Conservation (phyloP, 2,329 filamentous ascomycete genomes). For the Beauveria medogensis region DNA sequence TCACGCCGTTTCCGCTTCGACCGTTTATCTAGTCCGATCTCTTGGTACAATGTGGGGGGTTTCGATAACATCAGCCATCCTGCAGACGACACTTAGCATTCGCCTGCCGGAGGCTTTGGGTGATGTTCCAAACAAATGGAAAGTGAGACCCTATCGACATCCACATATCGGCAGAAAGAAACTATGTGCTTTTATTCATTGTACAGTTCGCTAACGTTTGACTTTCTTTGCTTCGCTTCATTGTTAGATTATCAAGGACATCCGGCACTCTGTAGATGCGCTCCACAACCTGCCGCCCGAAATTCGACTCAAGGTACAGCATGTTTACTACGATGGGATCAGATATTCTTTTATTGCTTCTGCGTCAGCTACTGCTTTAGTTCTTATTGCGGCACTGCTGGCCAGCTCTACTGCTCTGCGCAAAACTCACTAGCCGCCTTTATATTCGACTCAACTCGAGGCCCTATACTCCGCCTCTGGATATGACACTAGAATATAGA, state of each 20-base stretch:
- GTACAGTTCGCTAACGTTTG: slow-evolving; percentile 4
- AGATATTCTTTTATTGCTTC: slow-evolving; percentile 48
- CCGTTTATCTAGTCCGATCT: slow-evolving; percentile 55
- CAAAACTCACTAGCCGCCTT: slow-evolving; percentile 20
- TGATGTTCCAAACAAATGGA: slow-evolving; percentile 48
- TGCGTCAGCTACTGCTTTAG: slow-evolving; percentile 41
- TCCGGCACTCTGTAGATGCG: slow-evolving; percentile 52
- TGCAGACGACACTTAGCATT: slow-evolving; percentile 52
- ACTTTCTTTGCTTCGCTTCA: background rate
- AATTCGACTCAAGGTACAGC: slow-evolving; percentile 45
- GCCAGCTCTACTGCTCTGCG: slow-evolving; percentile 24
- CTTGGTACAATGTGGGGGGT: slow-evolving; percentile 58
- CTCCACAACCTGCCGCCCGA: slow-evolving; percentile 47
- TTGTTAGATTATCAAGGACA: slow-evolving; percentile 48
- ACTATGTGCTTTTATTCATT: background rate
- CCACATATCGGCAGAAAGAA: background rate
- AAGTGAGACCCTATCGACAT: slow-evolving; percentile 34
- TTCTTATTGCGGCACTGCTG: slow-evolving; percentile 25
- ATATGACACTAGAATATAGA: background rate
- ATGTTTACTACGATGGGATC: slow-evolving; percentile 54
- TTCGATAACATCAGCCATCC: slow-evolving; percentile 52
- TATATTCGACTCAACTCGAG: background rate
- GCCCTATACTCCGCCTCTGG: background rate
- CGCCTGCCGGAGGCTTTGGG: slow-evolving; percentile 45
- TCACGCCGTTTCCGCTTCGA: slow-evolving; percentile 54